Percentiles rank a stretch among this genome's conserved stretches.
These are phyloP conservation scores for Cyphellophora europaea DNA, from an alignment of 2,329 filamentous ascomycete genomes.

Conservation along the genomic window DNA sequence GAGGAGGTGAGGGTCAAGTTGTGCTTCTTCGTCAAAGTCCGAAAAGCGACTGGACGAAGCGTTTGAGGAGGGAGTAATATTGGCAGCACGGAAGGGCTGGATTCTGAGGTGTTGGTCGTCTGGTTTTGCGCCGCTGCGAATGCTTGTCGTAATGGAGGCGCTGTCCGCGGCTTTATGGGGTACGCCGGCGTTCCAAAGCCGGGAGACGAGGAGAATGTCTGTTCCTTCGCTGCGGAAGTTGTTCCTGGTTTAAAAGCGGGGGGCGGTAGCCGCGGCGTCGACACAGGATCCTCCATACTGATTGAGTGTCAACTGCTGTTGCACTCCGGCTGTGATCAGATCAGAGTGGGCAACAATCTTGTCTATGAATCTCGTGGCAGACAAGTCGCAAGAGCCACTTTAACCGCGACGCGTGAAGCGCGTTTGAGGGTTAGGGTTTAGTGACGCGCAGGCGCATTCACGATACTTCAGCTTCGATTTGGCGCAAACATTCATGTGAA, in stretches of 20 bases:
- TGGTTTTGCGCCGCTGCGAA: conserved; percentile 25
- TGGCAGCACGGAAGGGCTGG: conserved; percentile 60
- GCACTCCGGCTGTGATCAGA: no score
- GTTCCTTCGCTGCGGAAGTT: conserved; percentile 34
- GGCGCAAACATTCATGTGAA: no score
- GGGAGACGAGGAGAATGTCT: conserved; percentile 78
- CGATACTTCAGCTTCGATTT: no score
- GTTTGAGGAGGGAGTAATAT: conserved; percentile 83
- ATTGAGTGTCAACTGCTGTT: no score
- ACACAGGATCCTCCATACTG: conserved; percentile 20
- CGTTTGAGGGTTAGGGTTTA: neutral
- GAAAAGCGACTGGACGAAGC: conserved; percentile 80
- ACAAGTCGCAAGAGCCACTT: no score
- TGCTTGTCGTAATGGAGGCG: conserved; percentile 26
- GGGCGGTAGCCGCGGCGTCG: conserved; percentile 13
- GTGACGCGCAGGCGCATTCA: no score
- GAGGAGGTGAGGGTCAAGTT: conserved; percentile 85
- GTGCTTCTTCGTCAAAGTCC: conserved; percentile 96
- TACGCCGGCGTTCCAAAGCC: conserved; percentile 82
- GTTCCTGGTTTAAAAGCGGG: conserved; percentile 12
- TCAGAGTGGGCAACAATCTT: no score
- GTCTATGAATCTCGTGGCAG: no score
- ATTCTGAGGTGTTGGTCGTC: conserved; percentile 35
- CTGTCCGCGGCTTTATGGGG: conserved; percentile 46
- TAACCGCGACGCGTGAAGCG: neutral